A percentile compares a stretch with the other conserved stretches of the same genome.
Evolutionary conservation across 345 rosid genomes (phyloP).

Genomic region (Gossypium turneri): DNA sequence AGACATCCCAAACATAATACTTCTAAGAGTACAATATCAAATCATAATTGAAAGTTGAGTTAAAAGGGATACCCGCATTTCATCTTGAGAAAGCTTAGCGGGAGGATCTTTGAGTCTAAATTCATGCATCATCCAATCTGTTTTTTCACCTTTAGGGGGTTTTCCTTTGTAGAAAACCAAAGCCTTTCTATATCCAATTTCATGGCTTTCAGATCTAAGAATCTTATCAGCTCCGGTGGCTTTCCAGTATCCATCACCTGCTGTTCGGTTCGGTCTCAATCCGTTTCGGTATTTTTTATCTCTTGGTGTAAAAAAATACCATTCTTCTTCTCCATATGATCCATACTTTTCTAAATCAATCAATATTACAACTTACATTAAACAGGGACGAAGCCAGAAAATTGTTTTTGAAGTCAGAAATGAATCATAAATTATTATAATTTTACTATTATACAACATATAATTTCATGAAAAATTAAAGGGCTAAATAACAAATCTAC

Average conservation of each 20-base stretch:
- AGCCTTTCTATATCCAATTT: background rate
- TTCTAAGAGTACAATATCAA: no score
- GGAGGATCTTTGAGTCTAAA: background rate
- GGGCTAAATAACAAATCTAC: no score
- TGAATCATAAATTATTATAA: no score
- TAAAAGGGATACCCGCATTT: background rate
- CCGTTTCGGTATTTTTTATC: conserved; percentile 8
- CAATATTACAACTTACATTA: no score
- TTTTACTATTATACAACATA: no score
- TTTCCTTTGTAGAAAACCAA: background rate
- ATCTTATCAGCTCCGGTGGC: background rate
- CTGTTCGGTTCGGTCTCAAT: background rate
- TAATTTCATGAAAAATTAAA: no score
- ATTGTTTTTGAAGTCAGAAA: no score
- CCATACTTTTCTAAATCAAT: no score
- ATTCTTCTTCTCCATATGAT: background rate
- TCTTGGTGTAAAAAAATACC: conserved; percentile 4
- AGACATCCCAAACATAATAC: no score
- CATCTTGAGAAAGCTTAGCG: background rate
- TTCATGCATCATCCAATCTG: background rate
- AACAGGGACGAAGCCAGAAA: no score
- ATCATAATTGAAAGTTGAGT: background rate
- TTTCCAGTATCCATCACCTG: conserved; percentile 9
- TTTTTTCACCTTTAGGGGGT: background rate
- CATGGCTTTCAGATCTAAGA: background rate